Evolutionary conservation across 768 basidiomycete species (phyloP), one percentile per base, ranked within the genome.

Genomic region (Amanita polypyramis): DNA sequence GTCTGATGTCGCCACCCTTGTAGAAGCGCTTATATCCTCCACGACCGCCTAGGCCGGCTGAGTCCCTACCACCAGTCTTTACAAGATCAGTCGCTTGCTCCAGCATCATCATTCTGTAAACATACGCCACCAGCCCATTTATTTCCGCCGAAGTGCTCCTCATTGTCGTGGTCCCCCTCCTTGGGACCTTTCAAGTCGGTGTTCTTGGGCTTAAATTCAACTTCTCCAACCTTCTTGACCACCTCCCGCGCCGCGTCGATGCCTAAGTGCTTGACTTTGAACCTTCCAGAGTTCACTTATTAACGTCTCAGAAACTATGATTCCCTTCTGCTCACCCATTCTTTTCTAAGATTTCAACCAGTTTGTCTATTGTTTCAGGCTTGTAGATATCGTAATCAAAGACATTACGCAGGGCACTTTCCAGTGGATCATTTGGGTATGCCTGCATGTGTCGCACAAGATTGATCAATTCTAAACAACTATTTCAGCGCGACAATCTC

Each of bases 321-420:
- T 4, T 52, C 7, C n/a, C 12, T 37, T 20, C 23, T 37, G 51
- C 67, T 17, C 50, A 82, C 80, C 80, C 80, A 52, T 82, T 79
- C 47, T 73, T 73, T 41, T 73, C 64, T 30, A 84, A 61, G 21
- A 82, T 79, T 21, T 75, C 70, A 0, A 69, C 69, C 15, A 84
- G 64, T 55, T 75, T 76, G 41, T 81, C 76, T 34, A 80, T 77
- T 5, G 76, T 80, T 54, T 82, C 80, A 1, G 74, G 75, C 53
- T 75, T 77, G 59, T 79, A 80, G 5, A 84, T 69, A 56, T 84
- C 81, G 48, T 82, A 84, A 56, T 84, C 81, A 54, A 84, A 84
- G 8, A 82, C 67, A 55, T 82, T 84, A 12, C 81, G 68, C 12
- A 84, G 61, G 5, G 75, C 73, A 35, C 70, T 68, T n/a, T 75